Evolutionary conservation across 768 basidiomycete species (phyloP), one percentile per base, ranked within the genome.

Genomic region (Leccinum disarticulatum): DNA sequence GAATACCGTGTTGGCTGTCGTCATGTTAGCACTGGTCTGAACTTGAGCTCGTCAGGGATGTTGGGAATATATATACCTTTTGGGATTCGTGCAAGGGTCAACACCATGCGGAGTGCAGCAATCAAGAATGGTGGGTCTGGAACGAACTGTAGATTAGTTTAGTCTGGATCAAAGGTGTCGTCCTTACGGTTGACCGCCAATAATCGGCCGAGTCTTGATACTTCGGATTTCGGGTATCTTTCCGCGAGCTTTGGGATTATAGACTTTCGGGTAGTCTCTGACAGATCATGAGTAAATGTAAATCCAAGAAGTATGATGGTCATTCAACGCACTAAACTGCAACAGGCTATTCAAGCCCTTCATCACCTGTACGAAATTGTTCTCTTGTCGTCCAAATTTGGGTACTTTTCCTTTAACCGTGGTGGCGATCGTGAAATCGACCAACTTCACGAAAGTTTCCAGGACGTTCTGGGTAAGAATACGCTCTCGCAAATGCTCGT

Each of bases 291-390:
- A 64, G 35, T 25, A 5, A 30, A 10, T 48, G 35, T 25, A 5
- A 30, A 10, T 48, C 1, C 14, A 14, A 1, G 7, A 47, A 28
- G 17, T 25, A 33, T 0, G n/a, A 41, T 11, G 4, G 36, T n/a
- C 38, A 35, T 4, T 0, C 13, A 36, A 61, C 68, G 38, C 6
- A 69, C 68, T 52, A 8, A 60, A 68, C 14, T 60, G 50, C 58
- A 65, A 31, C 19, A 70, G 27, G 27, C 63, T 61, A 8, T 22
- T 61, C 41, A 69, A 31, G 28, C 66, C 61, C 3, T 70, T 62
- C 68, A 69, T 69, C 14, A 57, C 68, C 28, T 63, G 64, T 19
- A 53, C 53, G 30, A 70, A 66, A 48, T 60, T 62, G 7, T 48
- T 52, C 10, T 17, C 55, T 0, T 30, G 38, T 31, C 50, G 36